These are phyloP conservation scores for Aspergillus intermedius DNA, from an alignment of 2,329 filamentous ascomycete species.

Conservation along the genomic window DNA sequence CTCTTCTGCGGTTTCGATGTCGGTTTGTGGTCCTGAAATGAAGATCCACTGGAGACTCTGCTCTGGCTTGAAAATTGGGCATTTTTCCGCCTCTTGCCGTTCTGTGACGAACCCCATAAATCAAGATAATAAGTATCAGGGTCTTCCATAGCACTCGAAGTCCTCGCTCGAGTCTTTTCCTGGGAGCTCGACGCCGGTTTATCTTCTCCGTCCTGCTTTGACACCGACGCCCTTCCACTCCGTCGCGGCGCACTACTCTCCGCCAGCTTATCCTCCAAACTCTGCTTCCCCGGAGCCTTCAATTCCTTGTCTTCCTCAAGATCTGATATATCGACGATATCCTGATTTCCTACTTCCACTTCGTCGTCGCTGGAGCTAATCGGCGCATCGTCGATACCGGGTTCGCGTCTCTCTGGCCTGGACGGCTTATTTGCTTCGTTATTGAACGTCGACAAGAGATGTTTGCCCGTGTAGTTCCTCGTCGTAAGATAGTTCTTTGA, in stretches of 20 bases:
- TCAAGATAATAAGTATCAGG: constrained; percentile 1
- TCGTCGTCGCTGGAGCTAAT: constrained; percentile 29
- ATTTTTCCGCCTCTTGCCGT: constrained; percentile 9
- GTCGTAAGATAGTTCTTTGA: constrained; percentile 18
- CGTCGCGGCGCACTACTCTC: not conserved
- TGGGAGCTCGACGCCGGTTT: constrained; percentile 3
- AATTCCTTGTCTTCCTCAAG: constrained; percentile 3
- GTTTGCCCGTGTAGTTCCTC: constrained; percentile 6
- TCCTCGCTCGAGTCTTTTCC: constrained; percentile 10
- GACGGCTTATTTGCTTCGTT: not conserved
- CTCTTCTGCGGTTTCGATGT: not conserved
- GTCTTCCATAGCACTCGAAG: constrained; percentile 5
- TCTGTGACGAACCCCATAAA: constrained; percentile 6
- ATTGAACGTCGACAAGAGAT: constrained; percentile 21
- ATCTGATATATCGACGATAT: constrained; percentile 5
- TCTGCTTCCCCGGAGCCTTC: constrained; percentile 4
- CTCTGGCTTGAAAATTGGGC: not conserved
- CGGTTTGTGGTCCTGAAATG: not conserved
- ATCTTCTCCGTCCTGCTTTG: constrained; percentile 2
- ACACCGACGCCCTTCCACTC: constrained; percentile 1
- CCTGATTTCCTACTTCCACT: constrained; percentile 10
- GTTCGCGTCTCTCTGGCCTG: constrained; percentile 9
- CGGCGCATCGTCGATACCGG: constrained; percentile 30
- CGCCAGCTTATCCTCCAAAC: constrained; percentile 19
- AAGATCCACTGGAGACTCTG: not conserved